Percentiles rank a stretch among this genome's conserved stretches.
These are phyloP conservation scores for Aegilops longissima DNA, from an alignment of 176 grass and related monocot genomes.

Conservation along the genomic window DNA sequence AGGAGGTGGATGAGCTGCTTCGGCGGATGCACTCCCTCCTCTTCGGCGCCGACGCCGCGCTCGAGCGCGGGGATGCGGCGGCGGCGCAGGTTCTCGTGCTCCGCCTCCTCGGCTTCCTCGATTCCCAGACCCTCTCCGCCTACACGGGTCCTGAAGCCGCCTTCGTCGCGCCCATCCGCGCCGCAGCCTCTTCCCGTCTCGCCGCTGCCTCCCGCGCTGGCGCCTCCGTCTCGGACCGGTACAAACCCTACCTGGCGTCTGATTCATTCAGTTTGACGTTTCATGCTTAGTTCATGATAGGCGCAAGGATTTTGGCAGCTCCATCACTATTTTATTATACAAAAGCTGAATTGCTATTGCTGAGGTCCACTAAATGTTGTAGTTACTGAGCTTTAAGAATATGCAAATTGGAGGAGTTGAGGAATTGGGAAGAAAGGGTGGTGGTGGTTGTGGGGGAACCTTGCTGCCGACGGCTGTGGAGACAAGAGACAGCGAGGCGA, in stretches of 20 bases:
- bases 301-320: neutral
- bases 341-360: neutral
- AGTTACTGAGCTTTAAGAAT: neutral
- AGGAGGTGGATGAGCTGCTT: slow-evolving; percentile 50
- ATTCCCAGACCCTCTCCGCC: slow-evolving; percentile 33
- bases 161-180: slow-evolving; percentile 61
- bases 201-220: slow-evolving; percentile 48
- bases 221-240: slow-evolving; percentile 72
- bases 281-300: neutral
- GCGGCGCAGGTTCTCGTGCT: slow-evolving; percentile 62
- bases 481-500: too few species aligned
- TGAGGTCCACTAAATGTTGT: slow-evolving; percentile 1
- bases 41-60: slow-evolving; percentile 69
- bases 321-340: neutral
- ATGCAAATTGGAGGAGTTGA: too few species aligned
- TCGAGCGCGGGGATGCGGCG: slow-evolving; percentile 56
- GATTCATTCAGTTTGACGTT: neutral
- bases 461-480: too few species aligned
- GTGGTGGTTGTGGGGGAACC: too few species aligned
- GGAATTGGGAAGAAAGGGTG: too few species aligned
- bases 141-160: slow-evolving; percentile 22
- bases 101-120: slow-evolving; percentile 91
- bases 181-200: slow-evolving; percentile 48
- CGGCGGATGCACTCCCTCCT: slow-evolving; percentile 68
- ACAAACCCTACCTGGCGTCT: neutral